Evolutionary conservation across 1,284 basidiomycete species (phyloP), one percentile per base, ranked within the genome.

Genomic region (Trichosporon sp.): DNA sequence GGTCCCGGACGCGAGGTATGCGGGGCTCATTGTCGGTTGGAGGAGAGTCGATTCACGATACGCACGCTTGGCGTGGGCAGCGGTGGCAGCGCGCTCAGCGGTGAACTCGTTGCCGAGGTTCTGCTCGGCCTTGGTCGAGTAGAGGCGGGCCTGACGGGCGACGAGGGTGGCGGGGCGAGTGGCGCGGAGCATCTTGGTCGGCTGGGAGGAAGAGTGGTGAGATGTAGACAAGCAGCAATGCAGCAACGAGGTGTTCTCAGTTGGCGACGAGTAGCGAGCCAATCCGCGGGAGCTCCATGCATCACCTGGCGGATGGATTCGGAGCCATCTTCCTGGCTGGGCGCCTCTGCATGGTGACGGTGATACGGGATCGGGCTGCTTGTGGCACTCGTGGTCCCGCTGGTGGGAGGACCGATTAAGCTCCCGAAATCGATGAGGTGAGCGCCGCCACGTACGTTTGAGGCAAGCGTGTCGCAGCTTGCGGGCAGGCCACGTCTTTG

Each of bases 1-100:
- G 29, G 7, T n/a, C 9, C 21, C 15, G 29, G 15, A 31, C 5
- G 21, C 56, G 56, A 56, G 12, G 25, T 31, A 18, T 31, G 25
- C 53, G 25, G 53, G 27, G 13, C 27, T 31, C 62, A 29, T 51
- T 29, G 29, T 62, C 34, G 38, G 21, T 15, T 3, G 23, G 4
- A n/a, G 25, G 62, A 18, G 53, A 58, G 53, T 32, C 27, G 27
- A 2, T 29, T 60, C 29, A 8, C 21, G 27, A 31, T 15, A 76
- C 79, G 64, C 72, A 82, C 80, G 76, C 64, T 71, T 72, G 73
- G 80, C 78, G 75, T 82, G 80, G 27, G 71, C 76, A 71, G 75
- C 74, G 67, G 78, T 76, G 53, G 77, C 78, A 38, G 70, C 65
- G 67, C 80, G 72, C 68, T 78, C 70, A 60, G 76, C 72, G 60